These are phyloP conservation scores for Epichloe uncinata DNA, from an alignment of 2,329 filamentous ascomycete genomes.

Conservation along the genomic window DNA sequence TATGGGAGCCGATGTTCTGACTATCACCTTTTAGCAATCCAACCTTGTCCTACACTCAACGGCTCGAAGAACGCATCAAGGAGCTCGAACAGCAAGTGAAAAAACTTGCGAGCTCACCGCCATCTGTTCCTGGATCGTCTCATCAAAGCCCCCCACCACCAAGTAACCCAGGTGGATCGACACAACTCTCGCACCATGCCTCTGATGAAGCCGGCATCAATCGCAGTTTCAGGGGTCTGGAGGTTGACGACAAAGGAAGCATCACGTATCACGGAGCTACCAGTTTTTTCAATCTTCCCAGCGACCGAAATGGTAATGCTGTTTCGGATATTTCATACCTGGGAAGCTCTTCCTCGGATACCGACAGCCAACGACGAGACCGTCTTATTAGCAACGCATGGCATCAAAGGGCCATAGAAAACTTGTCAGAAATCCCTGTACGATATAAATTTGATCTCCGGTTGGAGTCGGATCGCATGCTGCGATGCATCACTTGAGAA, in stretches of 20 bases:
- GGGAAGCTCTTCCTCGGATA: slow-evolving; percentile 15
- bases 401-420: slow-evolving; percentile 45
- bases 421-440: slow-evolving; percentile 42
- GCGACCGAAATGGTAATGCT: slow-evolving; percentile 18
- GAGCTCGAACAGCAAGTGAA: slow-evolving; percentile 41
- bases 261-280: slow-evolving; percentile 47
- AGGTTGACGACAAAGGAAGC: slow-evolving; percentile 41
- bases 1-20: not conserved
- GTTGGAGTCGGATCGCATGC: not conserved
- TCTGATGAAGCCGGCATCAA: slow-evolving; percentile 20
- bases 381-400: slow-evolving; percentile 44
- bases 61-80: slow-evolving; percentile 41
- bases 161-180: slow-evolving; percentile 10
- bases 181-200: slow-evolving; percentile 6
- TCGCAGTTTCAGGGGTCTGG: slow-evolving; percentile 34
- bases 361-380: slow-evolving; percentile 31
- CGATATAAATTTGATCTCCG: slow-evolving; percentile 7
- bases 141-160: slow-evolving; percentile 23
- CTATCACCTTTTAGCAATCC: slow-evolving; percentile 27
- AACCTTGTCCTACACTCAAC: slow-evolving; percentile 47
- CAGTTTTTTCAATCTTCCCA: slow-evolving; percentile 44
- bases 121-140: slow-evolving; percentile 16
- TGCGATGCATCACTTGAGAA: not conserved
- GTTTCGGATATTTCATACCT: not conserved
- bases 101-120: slow-evolving; percentile 20